phyloP scores from a whole-genome alignment of 257 asterid genomes.

The Cruciata laevipes region DNA sequence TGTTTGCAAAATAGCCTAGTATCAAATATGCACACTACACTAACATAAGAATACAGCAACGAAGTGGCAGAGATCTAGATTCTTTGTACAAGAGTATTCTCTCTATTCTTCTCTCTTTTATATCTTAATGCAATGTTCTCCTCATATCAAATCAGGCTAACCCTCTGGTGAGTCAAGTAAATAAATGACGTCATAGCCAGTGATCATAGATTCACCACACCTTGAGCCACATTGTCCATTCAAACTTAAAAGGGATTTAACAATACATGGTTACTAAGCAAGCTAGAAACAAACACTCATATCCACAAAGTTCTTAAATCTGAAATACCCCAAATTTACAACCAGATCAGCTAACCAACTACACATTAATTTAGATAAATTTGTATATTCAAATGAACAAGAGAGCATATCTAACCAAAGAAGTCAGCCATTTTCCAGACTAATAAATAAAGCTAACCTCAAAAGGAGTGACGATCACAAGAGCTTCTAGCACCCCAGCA shows the following conservation, averaged over 20 bases:
- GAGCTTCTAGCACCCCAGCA: slow-evolving; percentile 99
- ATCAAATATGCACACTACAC: too few relatives aligned
- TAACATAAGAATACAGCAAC: too few relatives aligned
- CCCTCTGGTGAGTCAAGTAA: background rate
- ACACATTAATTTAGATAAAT: background rate
- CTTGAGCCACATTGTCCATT: background rate
- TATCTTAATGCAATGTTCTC: background rate
- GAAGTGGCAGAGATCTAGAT: background rate
- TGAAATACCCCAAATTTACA: background rate
- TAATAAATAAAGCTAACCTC: slow-evolving; percentile 49
- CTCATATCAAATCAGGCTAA: background rate
- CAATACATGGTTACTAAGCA: background rate
- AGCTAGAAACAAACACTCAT: background rate
- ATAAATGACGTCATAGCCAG: background rate
- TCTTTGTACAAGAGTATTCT: background rate
- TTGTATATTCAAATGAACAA: background rate
- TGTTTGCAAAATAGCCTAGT: too few relatives aligned
- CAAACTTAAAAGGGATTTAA: background rate
- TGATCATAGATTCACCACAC: background rate
- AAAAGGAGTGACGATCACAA: slow-evolving; percentile 86
- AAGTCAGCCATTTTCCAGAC: background rate
- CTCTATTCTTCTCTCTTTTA: background rate
- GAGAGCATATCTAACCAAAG: background rate
- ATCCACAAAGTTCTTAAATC: background rate
- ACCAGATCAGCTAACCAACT: too few relatives aligned